These are phyloP conservation scores for Apiospora sp. DNA, from an alignment of 2,329 filamentous ascomycete species.

Conservation along the genomic window DNA sequence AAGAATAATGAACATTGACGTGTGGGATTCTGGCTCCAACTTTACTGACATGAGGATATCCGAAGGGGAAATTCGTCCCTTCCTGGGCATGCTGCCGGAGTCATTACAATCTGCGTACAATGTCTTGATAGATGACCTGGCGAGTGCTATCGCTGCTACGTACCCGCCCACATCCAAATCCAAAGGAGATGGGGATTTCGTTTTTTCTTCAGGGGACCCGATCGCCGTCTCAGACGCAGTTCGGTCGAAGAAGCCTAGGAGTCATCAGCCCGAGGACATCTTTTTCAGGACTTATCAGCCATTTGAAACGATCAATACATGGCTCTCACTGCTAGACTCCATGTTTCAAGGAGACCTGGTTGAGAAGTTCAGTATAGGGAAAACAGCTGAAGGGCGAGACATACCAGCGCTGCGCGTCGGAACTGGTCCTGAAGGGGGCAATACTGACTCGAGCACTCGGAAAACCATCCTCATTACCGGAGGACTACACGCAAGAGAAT, in stretches of 20 bases:
- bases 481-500: slow-evolving; percentile 92
- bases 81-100: slow-evolving; percentile 79
- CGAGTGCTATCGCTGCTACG: slow-evolving; percentile 77
- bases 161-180: slow-evolving; percentile 62
- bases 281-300: slow-evolving; percentile 96
- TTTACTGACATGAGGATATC: slow-evolving; percentile 87
- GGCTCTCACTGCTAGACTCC: slow-evolving; percentile 89
- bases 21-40: slow-evolving; percentile 85
- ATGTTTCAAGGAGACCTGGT: slow-evolving; percentile 80
- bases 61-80: slow-evolving; percentile 77
- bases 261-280: slow-evolving; percentile 66
- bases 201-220: slow-evolving; percentile 32
- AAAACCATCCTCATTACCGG: slow-evolving; percentile 85
- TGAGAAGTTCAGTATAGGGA: slow-evolving; percentile 77
- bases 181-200: slow-evolving; percentile 32
- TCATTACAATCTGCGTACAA: slow-evolving; percentile 77
- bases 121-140: slow-evolving; percentile 81
- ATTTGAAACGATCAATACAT: slow-evolving; percentile 80
- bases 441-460: slow-evolving; percentile 55
- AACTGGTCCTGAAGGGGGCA: slow-evolving; percentile 48
- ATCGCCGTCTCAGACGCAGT: slow-evolving; percentile 39
- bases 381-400: slow-evolving; percentile 85
- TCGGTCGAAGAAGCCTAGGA: slow-evolving; percentile 41
- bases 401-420: slow-evolving; percentile 85
- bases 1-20: slow-evolving; percentile 78